Evolutionary conservation across 768 basidiomycete genomes (phyloP).

Genomic region (Chiua virens): DNA sequence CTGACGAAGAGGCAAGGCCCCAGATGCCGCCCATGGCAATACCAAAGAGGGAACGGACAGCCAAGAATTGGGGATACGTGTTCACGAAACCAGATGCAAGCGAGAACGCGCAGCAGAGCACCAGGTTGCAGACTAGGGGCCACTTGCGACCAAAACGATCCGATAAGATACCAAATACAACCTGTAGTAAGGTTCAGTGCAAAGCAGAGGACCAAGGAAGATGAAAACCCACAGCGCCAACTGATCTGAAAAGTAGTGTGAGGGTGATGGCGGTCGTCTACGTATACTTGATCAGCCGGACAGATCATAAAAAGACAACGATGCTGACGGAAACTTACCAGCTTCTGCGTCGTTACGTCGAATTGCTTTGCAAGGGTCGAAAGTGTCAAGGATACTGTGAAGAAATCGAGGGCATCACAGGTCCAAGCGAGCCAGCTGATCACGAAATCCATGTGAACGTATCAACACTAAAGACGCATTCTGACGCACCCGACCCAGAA

Average conservation of each 20-base stretch:
- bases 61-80: slow-evolving; percentile 78
- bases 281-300: neutral
- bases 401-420: slow-evolving; percentile 85
- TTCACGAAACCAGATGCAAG: slow-evolving; percentile 80
- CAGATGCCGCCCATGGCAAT: slow-evolving; percentile 90
- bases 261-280: slow-evolving; percentile 84
- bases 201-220: neutral
- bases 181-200: slow-evolving; percentile 14
- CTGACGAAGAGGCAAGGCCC: slow-evolving; percentile 79
- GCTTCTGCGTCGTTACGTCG: slow-evolving; percentile 36
- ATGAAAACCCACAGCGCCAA: slow-evolving; percentile 54
- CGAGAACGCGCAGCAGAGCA: slow-evolving; percentile 70
- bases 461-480: neutral
- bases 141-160: slow-evolving; percentile 94
- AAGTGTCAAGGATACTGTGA: slow-evolving; percentile 68
- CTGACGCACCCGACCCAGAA: slow-evolving; percentile 54
- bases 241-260: slow-evolving; percentile 87
- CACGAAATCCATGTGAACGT: neutral
- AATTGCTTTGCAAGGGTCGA: slow-evolving; percentile 50
- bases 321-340: slow-evolving; percentile 34
- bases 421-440: slow-evolving; percentile 83
- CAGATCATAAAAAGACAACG: neutral
- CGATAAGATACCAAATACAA: slow-evolving; percentile 81
- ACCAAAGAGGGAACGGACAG: slow-evolving; percentile 79
- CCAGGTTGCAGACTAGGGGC: slow-evolving; percentile 78